Conservation (phyloP, 441 rosid species). For the Croton setiger region DNA sequence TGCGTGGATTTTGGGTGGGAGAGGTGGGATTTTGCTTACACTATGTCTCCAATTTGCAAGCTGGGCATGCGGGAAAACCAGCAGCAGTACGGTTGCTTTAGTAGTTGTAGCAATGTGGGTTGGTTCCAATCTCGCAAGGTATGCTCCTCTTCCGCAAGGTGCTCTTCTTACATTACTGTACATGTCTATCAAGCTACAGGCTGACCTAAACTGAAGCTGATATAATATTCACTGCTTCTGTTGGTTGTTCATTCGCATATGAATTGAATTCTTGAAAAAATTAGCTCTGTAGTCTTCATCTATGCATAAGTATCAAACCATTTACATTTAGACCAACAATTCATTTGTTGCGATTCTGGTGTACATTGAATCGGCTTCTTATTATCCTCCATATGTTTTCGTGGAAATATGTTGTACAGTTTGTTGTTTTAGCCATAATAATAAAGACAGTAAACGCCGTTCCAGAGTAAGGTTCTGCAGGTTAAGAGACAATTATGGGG, state of each 20-base stretch:
- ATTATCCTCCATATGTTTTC: neutral
- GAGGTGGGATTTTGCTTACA: conserved; percentile 62
- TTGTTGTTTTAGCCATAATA: neutral
- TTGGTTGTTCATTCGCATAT: neutral
- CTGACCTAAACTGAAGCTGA: conserved; percentile 40
- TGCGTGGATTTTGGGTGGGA: conserved; percentile 84
- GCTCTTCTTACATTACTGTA: conserved; percentile 74
- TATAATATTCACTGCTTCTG: neutral
- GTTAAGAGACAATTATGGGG: neutral
- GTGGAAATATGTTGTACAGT: conserved; percentile 4
- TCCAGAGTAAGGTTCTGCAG: neutral
- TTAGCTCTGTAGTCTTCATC: neutral
- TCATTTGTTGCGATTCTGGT: neutral
- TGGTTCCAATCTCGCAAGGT: conserved; percentile 69
- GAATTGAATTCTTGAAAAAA: neutral
- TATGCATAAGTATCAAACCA: neutral
- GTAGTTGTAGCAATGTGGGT: conserved; percentile 74
- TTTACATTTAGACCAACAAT: neutral
- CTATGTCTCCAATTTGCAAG: conserved; percentile 71
- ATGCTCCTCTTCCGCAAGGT: conserved; percentile 79
- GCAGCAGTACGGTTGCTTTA: conserved; percentile 65
- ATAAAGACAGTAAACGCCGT: neutral
- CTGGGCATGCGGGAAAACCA: conserved; percentile 86
- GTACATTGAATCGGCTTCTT: neutral
- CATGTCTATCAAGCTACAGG: conserved; percentile 85